A percentile compares a stretch with the other conserved stretches of the same genome.
Conservation (phyloP, 768 basidiomycete species). For the Serendipita indica region DNA sequence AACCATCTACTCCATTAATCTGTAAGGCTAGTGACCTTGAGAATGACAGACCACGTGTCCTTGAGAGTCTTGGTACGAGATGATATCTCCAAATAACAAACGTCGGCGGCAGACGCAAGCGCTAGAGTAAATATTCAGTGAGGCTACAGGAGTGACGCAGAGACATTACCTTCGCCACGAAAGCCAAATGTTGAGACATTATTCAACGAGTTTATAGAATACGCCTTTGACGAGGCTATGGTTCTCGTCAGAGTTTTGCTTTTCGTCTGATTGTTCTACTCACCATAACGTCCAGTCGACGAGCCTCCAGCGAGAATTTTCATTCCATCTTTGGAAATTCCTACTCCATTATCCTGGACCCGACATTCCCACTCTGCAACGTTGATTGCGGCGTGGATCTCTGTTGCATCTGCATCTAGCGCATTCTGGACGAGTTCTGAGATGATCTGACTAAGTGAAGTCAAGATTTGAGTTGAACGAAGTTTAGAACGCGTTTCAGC, state of each 20-base stretch:
- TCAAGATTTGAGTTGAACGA: slow-evolving; percentile 72
- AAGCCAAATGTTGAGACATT: slow-evolving; percentile 65
- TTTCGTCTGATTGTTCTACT: slow-evolving; percentile 20
- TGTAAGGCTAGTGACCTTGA: slow-evolving; percentile 39
- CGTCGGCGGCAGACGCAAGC: slow-evolving; percentile 64
- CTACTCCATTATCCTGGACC: slow-evolving; percentile 74
- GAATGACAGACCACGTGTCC: slow-evolving; percentile 60
- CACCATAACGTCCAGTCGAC: slow-evolving; percentile 53
- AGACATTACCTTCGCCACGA: slow-evolving; percentile 71
- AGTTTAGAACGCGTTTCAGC: slow-evolving; percentile 44
- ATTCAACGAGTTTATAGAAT: slow-evolving; percentile 35
- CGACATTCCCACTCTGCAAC: slow-evolving; percentile 68
- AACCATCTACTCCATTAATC: slow-evolving; percentile 2
- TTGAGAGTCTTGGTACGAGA: slow-evolving; percentile 50
- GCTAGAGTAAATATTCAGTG: slow-evolving; percentile 31
- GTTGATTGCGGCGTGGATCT: slow-evolving; percentile 59
- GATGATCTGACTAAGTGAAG: slow-evolving; percentile 62
- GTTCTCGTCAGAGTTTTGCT: not conserved
- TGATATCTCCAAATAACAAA: slow-evolving; percentile 68
- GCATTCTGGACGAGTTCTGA: slow-evolving; percentile 84
- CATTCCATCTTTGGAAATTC: slow-evolving; percentile 52
- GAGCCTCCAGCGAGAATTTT: slow-evolving; percentile 34
- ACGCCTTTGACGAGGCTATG: slow-evolving; percentile 44
- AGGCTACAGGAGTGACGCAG: not conserved
- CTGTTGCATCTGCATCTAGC: slow-evolving; percentile 60